Base-by-base conservation (phyloP, 202 grass and related monocot species). In the Panicum hallii region DNA sequence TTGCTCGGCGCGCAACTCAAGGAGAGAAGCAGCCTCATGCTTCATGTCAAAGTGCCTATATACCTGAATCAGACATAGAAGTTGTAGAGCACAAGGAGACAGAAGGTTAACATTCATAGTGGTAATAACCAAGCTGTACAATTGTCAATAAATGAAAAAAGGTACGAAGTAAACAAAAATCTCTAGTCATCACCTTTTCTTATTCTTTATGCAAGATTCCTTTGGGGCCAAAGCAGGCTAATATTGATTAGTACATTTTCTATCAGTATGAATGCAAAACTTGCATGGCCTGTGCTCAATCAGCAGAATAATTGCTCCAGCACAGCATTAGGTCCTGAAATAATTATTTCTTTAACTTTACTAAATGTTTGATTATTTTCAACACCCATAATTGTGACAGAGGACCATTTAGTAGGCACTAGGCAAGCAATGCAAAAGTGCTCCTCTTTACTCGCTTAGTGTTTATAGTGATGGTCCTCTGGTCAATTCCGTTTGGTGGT, bases 41-140 rank as follows among this genome's bases (percentile, higher is more conserved):
- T 99, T 99, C 96, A 95, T 99, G 73, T 95, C 93, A 28, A 99
- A 99, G 58, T 99, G 91, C 58, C 77, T 99, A 55, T 95, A 99
- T 63, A 98, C 93, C 95, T 98, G 91, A 55, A 86, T 61, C 22
- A 2, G n/a, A 72, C 20, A 78, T 44, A 54, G 1, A 30, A 17
- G 57, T 75, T 70, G 13, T 36, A 72, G 56, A 79, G 30, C 54
- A 49, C 11, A 80, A 86, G 72, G 16, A 67, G 81, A 87, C 6
- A 81, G 22, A 57, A 48, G 4, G 53, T 75, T 58, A 34, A 48
- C 42, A 41, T 72, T 62, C 19, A 28, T 43, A 42, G 70, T 56
- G 22, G 63, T 42, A 57, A 79, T 72, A 85, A 38, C 14, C 43
- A 65, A 77, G 73, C 63, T 68, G 8, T 30, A 72, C 5, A 65